Evolutionary conservation across 352 stramenopile species (phyloP), one percentile per base, ranked within the genome.

Genomic region (Pythium dissimile): DNA sequence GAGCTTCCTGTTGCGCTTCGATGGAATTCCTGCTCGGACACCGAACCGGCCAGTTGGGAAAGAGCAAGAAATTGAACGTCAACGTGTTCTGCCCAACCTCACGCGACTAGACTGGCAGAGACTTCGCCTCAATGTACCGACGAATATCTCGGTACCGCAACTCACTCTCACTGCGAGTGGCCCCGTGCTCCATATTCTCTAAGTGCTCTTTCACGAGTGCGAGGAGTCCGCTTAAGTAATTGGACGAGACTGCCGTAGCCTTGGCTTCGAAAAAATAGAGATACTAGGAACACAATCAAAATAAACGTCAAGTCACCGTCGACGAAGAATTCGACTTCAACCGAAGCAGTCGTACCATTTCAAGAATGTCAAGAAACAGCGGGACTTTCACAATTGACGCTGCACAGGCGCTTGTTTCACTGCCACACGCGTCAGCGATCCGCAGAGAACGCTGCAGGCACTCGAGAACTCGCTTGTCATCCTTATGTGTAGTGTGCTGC

Each of bases 351-450:
- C 74, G 42, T 73, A 92, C 83, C 44, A 77, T 60, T 53, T 99
- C 94, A 7, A 99, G 65, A 31, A 98, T 97, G 61, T 99, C 95
- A 6, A 99, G 86, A 73, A 99, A 99, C 11, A 99, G 78, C 11
- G 77, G 63, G 5, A 98, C 83, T 71, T 98, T 94, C 6, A 73
- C 77, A 7, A 85, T 79, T 16, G 89, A 86, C 0, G 80, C 70
- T 5, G 71, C 88, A 23, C 30, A 18, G 11, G 27, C 58, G 10
- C 26, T 42, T 16, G 26, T 55, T n/a, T 42, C 31, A 38, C 51
- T 57, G 20, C 71, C 73, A 38, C 85, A 97, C 0, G 83, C 77
- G 70, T 99, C 94, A 0, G 94, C 95, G 54, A 99, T 97, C 32
- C 98, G 97, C 3, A 99, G 71, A 12, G 92, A 89, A 6, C 95